phyloP scores from a whole-genome alignment of 2,329 filamentous ascomycete species.

The Cordyceps militaris region DNA sequence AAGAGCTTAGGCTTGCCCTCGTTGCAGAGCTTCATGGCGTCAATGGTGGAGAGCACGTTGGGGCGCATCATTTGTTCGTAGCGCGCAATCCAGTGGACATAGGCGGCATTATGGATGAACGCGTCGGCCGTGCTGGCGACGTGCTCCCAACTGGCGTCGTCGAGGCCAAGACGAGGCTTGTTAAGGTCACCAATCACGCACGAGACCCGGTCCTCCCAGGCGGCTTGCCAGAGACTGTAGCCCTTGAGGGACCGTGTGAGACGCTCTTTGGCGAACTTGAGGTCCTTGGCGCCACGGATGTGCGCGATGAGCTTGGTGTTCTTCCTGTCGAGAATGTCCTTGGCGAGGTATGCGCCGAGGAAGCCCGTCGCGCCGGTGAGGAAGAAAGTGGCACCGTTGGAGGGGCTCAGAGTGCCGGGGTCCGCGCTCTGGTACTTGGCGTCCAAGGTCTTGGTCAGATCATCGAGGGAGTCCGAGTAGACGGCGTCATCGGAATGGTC shows the following conservation, averaged over 20 bases:
- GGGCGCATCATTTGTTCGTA: slow-evolving; percentile 65
- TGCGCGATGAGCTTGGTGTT: slow-evolving; percentile 54
- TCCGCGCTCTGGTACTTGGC: slow-evolving; percentile 30
- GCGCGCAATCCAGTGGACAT: slow-evolving; percentile 72
- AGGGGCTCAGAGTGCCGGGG: slow-evolving; percentile 16
- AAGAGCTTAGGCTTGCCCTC: slow-evolving; percentile 71
- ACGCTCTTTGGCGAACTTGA: slow-evolving; percentile 53
- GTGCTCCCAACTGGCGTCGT: slow-evolving; percentile 55
- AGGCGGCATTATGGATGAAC: slow-evolving; percentile 76
- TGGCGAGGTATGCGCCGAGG: slow-evolving; percentile 72
- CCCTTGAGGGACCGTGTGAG: slow-evolving; percentile 61
- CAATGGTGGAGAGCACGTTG: slow-evolving; percentile 78
- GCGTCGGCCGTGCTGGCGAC: slow-evolving; percentile 62
- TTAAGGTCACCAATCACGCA: slow-evolving; percentile 68
- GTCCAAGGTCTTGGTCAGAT: slow-evolving; percentile 44
- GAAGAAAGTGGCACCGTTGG: slow-evolving; percentile 53
- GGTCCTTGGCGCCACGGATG: slow-evolving; percentile 59
- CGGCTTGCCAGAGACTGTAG: slow-evolving; percentile 71
- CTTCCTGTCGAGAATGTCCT: slow-evolving; percentile 60
- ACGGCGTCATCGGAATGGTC: slow-evolving; percentile 29
- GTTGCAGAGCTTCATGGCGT: slow-evolving; percentile 68
- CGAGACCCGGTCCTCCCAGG: slow-evolving; percentile 59
- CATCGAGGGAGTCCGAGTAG: slow-evolving; percentile 46
- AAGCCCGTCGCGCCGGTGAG: slow-evolving; percentile 77
- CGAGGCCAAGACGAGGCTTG: slow-evolving; percentile 66